Conservation (phyloP, 164 flowering plant genomes). For the Buxus sempervirens region DNA sequence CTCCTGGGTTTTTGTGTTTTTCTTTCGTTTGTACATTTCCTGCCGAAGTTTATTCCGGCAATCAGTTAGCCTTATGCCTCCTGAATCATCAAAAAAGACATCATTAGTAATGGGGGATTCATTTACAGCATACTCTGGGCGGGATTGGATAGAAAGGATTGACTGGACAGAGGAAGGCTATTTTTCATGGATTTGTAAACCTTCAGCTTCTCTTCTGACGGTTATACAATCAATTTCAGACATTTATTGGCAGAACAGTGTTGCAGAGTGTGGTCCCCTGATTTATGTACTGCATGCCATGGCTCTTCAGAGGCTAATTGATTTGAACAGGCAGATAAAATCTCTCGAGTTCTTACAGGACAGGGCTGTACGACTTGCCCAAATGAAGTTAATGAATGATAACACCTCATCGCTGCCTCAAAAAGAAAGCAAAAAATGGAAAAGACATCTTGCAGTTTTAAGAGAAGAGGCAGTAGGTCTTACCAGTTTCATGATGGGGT, state of each 20-base stretch:
- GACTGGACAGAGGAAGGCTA: constrained; percentile 53
- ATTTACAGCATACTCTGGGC: constrained; percentile 47
- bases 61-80: constrained; percentile 68
- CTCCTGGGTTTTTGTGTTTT: constrained; percentile 55
- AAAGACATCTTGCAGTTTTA: constrained; percentile 24
- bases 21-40: constrained; percentile 65
- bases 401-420: constrained; percentile 15
- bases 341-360: constrained; percentile 52
- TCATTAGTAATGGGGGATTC: constrained; percentile 55
- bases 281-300: constrained; percentile 54
- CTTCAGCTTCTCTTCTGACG: constrained; percentile 53
- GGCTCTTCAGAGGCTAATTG: constrained; percentile 82
- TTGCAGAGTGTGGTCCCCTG: constrained; percentile 36
- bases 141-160: constrained; percentile 49
- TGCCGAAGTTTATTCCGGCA: constrained; percentile 66
- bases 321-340: constrained; percentile 63
- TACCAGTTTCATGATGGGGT: constrained; percentile 44
- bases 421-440: constrained; percentile 39
- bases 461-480: constrained; percentile 64
- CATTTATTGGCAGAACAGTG: constrained; percentile 30
- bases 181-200: constrained; percentile 65
- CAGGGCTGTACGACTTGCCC: constrained; percentile 20
- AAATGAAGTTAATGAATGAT: constrained; percentile 30
- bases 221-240: constrained; percentile 40
- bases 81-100: constrained; percentile 53